Conservation (phyloP, 305 asterid genomes). For the Lippia alba region DNA sequence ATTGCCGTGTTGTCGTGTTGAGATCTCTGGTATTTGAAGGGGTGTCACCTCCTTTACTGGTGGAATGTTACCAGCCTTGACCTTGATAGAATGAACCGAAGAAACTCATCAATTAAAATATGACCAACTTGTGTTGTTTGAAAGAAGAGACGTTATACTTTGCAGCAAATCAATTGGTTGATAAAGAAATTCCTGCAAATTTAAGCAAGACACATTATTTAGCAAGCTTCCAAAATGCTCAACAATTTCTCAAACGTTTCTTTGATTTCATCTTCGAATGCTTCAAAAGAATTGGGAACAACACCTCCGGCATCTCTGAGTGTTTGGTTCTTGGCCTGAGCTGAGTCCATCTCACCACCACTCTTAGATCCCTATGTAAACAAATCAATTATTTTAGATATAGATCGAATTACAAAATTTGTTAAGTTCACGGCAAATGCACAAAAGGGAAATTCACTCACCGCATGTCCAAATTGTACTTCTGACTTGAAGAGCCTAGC, state of each 20-base stretch:
- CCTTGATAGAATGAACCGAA: constrained; percentile 48
- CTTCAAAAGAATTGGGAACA: constrained; percentile 93
- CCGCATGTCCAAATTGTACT: constrained; percentile 93
- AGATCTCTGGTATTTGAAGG: constrained; percentile 99
- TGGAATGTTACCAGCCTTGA: constrained; percentile 67
- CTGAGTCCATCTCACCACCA: constrained; percentile 89
- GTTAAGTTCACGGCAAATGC: constrained; percentile 10
- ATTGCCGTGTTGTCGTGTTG: constrained; percentile 77
- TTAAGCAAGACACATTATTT: not conserved
- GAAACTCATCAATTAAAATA: constrained; percentile 11
- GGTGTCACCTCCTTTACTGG: constrained; percentile 87
- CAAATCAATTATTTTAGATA: constrained; percentile 13
- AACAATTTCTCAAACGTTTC: constrained; percentile 69
- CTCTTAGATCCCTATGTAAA: constrained; percentile 73
- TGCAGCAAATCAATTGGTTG: too few relatives aligned
- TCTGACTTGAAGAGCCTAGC: constrained; percentile 90
- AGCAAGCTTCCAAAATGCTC: constrained; percentile 25
- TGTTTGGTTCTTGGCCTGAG: constrained; percentile 97
- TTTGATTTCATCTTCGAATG: constrained; percentile 82
- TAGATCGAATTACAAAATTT: not conserved
- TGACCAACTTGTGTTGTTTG: not conserved
- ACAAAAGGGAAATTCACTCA: constrained; percentile 39
- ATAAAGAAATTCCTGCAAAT: not conserved
- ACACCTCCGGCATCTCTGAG: constrained; percentile 91
- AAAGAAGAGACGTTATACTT: too few relatives aligned